Evolutionary conservation across 306 rosid species (phyloP), one percentile per base, ranked within the genome.

Genomic region (Cucurbita pepo): DNA sequence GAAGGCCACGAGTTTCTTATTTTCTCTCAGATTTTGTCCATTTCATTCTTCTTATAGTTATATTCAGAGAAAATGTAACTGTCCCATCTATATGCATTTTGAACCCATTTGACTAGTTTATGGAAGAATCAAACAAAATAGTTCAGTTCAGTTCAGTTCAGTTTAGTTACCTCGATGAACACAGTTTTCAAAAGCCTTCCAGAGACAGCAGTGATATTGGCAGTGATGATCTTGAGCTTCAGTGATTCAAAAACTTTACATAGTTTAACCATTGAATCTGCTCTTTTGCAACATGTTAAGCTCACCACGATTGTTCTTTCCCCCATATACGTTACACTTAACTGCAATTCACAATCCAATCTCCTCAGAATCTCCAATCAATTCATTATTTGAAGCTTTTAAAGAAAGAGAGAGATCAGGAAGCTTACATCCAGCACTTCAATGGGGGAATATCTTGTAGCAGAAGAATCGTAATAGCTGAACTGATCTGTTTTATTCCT

Each of bases 241-340:
- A 95, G 77, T 52, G 99, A 95, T 79, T 95, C 99, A 22, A 95
- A 91, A 11, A 85, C 93, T 44, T 91, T 86, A 21, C 99, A 95
- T 41, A 95, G 74, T 80, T 91, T 95, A 34, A 89, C 96, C 87
- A 89, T 95, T 80, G 99, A 91, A 73, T 88, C 91, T 52, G 86
- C 85, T 76, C 90, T 84, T 76, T 95, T 89, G 55, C 85, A 89
- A 55, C 99, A 95, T 12, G 90, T 88, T 91, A 95, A 81, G 75
- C 89, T 91, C 75, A 91, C 96, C 69, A 86, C 91, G 43, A 86
- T 52, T 5, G 86, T 91, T 67, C 77, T 91, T 75, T 89, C 96
- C 37, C 91, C 90, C 96, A 88, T 89, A 79, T 82, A 79, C 18
- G 88, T 84, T 3, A 88, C 95, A 76, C 86, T 80, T 11, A 95